Conservation (phyloP, 108 stramenopile species). For the Skeletonema tropicum region DNA sequence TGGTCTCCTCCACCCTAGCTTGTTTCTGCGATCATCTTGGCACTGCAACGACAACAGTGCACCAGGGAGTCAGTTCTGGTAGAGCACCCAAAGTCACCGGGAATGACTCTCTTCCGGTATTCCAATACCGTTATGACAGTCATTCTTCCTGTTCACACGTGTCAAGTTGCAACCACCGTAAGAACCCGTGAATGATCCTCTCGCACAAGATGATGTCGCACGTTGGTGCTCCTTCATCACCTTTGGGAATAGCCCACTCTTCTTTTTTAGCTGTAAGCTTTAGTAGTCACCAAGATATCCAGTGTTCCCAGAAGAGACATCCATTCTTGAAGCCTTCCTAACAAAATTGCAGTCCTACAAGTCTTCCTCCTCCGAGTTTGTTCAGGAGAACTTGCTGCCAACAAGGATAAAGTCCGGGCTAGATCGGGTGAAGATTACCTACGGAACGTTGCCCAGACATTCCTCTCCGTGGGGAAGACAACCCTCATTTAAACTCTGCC, state of each 20-base stretch:
- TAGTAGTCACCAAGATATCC: too few species aligned
- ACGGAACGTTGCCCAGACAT: conserved; percentile 37
- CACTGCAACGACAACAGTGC: conserved; percentile 26
- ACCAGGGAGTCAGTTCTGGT: conserved; percentile 29
- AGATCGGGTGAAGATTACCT: conserved; percentile 51
- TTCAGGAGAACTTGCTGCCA: conserved; percentile 17
- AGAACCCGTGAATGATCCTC: too few species aligned
- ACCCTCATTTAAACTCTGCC: conserved; percentile 25
- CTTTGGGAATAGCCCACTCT: too few species aligned
- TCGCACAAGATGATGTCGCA: too few species aligned
- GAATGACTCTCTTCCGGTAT: too few species aligned
- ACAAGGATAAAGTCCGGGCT: conserved; percentile 10
- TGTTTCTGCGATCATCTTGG: conserved; percentile 34
- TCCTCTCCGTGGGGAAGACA: conserved; percentile 32
- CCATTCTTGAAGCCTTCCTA: conserved; percentile 24
- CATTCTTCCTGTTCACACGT: too few species aligned
- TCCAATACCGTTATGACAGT: too few species aligned
- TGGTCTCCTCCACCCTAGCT: neutral
- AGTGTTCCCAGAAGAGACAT: too few species aligned
- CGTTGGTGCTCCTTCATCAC: too few species aligned
- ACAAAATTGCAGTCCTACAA: conserved; percentile 40
- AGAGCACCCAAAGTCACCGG: too few species aligned
- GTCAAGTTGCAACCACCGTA: too few species aligned
- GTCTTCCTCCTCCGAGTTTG: conserved; percentile 33
- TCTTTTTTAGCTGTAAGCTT: too few species aligned